Base-by-base conservation (phyloP, 2,329 filamentous ascomycete species). In the Fusarium drepaniforme region DNA sequence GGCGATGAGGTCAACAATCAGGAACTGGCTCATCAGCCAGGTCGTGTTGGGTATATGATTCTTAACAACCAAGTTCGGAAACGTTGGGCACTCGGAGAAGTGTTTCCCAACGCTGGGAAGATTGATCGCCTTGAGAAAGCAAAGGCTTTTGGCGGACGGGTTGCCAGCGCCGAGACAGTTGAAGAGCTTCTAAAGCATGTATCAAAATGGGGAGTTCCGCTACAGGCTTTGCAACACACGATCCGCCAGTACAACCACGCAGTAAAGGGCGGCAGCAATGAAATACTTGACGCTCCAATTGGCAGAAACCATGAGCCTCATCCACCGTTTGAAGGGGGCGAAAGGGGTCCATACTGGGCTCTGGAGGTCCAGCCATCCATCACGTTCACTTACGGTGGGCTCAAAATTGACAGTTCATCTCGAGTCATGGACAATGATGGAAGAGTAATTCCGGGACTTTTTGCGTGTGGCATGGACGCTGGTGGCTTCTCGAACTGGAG, bases 1-100 rank as follows among this genome's bases (percentile, higher is more conserved):
- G 70, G 70, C 3, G 70, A 70, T 6, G 70, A 72, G 40, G 70
- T 72, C 30, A 72, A 72, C 53, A 72, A 72, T 57, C 67, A 72
- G 16, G 70, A 72, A 6, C 67, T 72, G 12, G 67, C 70, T 8
- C 70, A 57, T 11, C 67, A 72, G 40, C 70, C 64, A 4, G 59
- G 57, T 5, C 63, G 67, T 9, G 46, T 72, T 21, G 70, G 67
- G 12, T 72, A 72, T 40, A 72, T 72, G 70, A 65, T 72, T 18
- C 67, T 70, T 18, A 70, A 72, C 37, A 63, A 72, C 23, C 56
- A 67, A 9, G 46, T 67, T 16, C 28, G 70, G 33, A 72, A 67
- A 33, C 37, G 42, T 4, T 72, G 70, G 70, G 70, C 67, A 4
- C 60, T 72, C 2, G 70, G 70, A 1, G 70, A 72, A 15, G 67